Percentiles rank a stretch among this genome's conserved stretches.
phyloP scores from a whole-genome alignment of 805 yeast genomes.

The Kluyveromyces wickerhamii region DNA sequence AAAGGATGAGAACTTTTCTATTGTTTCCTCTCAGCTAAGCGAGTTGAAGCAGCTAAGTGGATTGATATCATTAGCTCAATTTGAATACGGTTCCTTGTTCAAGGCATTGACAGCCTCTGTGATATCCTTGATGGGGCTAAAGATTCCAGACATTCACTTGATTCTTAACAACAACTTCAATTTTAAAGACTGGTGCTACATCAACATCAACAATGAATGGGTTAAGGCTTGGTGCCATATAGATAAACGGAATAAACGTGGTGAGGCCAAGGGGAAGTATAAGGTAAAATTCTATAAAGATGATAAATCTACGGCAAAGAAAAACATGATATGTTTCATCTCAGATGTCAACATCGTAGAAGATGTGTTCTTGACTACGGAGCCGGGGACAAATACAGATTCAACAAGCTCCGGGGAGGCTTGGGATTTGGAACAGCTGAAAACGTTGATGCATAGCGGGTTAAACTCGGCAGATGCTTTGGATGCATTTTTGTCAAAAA shows the following conservation, averaged over 20 bases:
- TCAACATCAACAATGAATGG: conserved; percentile 25
- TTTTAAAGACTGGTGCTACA: conserved; percentile 31
- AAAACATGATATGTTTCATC: conserved; percentile 24
- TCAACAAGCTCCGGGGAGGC: not conserved
- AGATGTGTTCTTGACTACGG: conserved; percentile 23
- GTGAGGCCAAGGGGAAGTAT: conserved; percentile 17
- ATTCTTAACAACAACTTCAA: conserved; percentile 22
- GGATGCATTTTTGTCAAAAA: conserved; percentile 4
- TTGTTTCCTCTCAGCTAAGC: not conserved
- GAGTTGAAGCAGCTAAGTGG: conserved; percentile 3
- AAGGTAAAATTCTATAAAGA: conserved; percentile 25
- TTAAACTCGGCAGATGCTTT: conserved; percentile 1
- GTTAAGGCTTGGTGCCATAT: conserved; percentile 29
- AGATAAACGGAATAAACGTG: conserved; percentile 15
- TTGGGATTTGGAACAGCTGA: conserved; percentile 2
- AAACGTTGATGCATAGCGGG: conserved; percentile 2
- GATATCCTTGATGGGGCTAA: conserved; percentile 20
- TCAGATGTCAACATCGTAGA: conserved; percentile 22
- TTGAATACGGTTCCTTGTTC: conserved; percentile 21
- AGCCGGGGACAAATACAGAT: conserved; percentile 1
- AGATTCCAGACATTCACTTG: conserved; percentile 24
- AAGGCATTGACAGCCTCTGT: conserved; percentile 25
- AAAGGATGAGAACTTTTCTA: not conserved
- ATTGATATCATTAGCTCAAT: conserved; percentile 8
- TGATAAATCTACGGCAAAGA: conserved; percentile 18